These are phyloP conservation scores for Rheum nobile DNA, from an alignment of 148 eudicot species.

Conservation along the genomic window DNA sequence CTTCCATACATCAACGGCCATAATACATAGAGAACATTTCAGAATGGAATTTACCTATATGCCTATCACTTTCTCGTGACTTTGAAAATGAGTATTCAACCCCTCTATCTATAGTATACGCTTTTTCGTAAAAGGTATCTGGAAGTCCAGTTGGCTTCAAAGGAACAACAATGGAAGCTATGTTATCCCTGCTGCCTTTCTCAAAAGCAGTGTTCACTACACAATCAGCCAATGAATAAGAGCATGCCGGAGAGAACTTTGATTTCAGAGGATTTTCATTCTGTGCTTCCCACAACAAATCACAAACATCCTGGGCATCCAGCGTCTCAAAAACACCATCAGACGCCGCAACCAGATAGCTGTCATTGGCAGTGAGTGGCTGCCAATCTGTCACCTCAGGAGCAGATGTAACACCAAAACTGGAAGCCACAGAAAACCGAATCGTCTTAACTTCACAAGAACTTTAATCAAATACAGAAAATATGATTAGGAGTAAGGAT, in stretches of 20 bases:
- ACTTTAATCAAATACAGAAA: neutral
- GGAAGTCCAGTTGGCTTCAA: constrained; percentile 29
- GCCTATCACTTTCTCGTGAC: constrained; percentile 19
- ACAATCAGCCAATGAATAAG: constrained; percentile 67
- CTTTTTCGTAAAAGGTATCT: constrained; percentile 16
- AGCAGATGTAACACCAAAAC: constrained; percentile 80
- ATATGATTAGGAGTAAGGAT: neutral
- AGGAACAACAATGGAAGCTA: constrained; percentile 82
- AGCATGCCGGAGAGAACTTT: constrained; percentile 42
- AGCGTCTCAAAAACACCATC: constrained; percentile 93
- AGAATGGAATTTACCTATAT: constrained; percentile 23
- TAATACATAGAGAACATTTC: neutral
- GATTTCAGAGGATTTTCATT: constrained; percentile 27
- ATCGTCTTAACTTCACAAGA: neutral
- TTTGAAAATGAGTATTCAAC: constrained; percentile 17
- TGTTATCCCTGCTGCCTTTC: constrained; percentile 73
- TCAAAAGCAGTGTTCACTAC: constrained; percentile 59
- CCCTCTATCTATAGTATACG: constrained; percentile 11
- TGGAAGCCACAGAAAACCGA: constrained; percentile 17
- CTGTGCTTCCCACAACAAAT: constrained; percentile 64
- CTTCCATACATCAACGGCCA: neutral
- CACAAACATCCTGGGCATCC: constrained; percentile 76
- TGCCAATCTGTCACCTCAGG: constrained; percentile 98
- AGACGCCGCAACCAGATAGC: constrained; percentile 79
- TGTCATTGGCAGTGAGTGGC: constrained; percentile 66